phyloP scores from a whole-genome alignment of 805 yeast genomes.

The Lachancea sp. region DNA sequence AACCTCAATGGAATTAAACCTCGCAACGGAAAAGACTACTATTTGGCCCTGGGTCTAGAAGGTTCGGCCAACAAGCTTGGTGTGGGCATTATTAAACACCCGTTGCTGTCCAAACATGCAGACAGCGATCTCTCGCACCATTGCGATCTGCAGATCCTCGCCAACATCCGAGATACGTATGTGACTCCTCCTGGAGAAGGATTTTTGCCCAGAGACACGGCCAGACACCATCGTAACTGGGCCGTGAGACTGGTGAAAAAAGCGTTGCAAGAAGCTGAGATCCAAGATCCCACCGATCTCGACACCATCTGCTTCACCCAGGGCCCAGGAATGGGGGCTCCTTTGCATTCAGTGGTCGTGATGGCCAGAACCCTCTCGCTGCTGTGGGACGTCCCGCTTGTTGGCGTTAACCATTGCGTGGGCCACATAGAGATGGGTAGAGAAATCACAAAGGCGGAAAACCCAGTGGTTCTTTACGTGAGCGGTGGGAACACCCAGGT shows the following conservation, averaged over 20 bases:
- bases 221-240: conserved; percentile 95
- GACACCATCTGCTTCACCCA: conserved; percentile 90
- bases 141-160: conserved; percentile 66
- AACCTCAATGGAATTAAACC: conserved; percentile 28
- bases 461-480: conserved; percentile 94
- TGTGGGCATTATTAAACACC: conserved; percentile 82
- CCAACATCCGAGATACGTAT: conserved; percentile 94
- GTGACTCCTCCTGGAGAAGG: conserved; percentile 98
- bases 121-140: conserved; percentile 46
- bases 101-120: conserved; percentile 23
- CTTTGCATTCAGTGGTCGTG: conserved; percentile 84
- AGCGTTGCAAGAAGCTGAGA: conserved; percentile 57
- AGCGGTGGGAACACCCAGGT: conserved; percentile 99
- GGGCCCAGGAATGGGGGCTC: conserved; percentile 99
- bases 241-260: conserved; percentile 66
- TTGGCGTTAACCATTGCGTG: conserved; percentile 95
- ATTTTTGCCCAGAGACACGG: conserved; percentile 91
- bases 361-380: conserved; percentile 84
- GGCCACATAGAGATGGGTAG: conserved; percentile 99
- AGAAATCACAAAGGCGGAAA: conserved; percentile 95
- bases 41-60: conserved; percentile 83
- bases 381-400: conserved; percentile 75
- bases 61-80: conserved; percentile 97
- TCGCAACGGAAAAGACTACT: conserved; percentile 34
- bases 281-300: conserved; percentile 42